These are phyloP conservation scores for Carex littledalei DNA, from an alignment of 176 grass and related monocot genomes.

Conservation along the genomic window DNA sequence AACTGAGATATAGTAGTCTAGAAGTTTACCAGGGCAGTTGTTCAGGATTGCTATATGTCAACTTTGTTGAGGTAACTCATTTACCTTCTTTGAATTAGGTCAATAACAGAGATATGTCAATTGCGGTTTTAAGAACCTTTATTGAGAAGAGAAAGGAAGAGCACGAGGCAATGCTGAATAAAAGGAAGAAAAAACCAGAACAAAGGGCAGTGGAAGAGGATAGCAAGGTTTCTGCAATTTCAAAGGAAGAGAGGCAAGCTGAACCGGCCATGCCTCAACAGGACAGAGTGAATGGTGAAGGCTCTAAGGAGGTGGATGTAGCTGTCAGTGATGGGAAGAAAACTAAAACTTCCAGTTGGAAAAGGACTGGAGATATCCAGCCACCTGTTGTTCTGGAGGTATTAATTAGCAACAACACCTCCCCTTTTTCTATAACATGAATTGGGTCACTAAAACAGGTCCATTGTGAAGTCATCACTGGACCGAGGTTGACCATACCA, in stretches of 20 bases:
- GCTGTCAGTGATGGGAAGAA: slow-evolving; percentile 33
- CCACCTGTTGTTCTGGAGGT: slow-evolving; percentile 53
- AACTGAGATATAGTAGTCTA: neutral
- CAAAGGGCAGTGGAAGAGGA: slow-evolving; percentile 17
- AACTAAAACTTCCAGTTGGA: slow-evolving; percentile 44
- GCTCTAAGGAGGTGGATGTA: slow-evolving; percentile 33
- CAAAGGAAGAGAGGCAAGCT: slow-evolving; percentile 32
- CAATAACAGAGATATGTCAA: slow-evolving; percentile 96
- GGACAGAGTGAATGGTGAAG: slow-evolving; percentile 37
- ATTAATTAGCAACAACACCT: neutral
- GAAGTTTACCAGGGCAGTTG: neutral
- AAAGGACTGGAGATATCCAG: slow-evolving; percentile 55
- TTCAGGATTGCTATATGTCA: neutral
- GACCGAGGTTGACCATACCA: neutral
- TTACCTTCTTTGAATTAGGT: slow-evolving; percentile 43
- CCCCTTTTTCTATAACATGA: neutral
- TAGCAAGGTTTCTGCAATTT: neutral
- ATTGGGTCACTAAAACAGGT: neutral
- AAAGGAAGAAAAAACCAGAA: slow-evolving; percentile 35
- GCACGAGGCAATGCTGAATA: slow-evolving; percentile 52
- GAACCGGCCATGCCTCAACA: slow-evolving; percentile 20
- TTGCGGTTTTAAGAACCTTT: slow-evolving; percentile 84
- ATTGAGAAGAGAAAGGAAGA: slow-evolving; percentile 80
- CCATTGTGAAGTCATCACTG: neutral
- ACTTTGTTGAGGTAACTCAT: neutral